Base-by-base conservation (phyloP, 257 asterid species). In the Orobanche coerulescens region DNA sequence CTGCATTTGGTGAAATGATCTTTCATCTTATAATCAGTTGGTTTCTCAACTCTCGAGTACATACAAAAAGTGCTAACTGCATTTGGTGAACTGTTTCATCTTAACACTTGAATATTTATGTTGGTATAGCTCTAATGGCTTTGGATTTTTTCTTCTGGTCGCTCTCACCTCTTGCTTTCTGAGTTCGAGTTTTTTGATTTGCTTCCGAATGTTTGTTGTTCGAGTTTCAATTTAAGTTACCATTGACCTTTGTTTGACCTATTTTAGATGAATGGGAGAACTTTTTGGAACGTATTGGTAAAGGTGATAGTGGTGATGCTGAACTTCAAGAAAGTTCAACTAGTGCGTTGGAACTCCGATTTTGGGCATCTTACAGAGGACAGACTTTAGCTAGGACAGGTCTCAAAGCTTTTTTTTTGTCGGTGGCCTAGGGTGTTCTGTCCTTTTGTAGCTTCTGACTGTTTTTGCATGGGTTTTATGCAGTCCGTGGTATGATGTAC, bases 401-500 rank as follows among this genome's bases (percentile, higher is more conserved):
- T 90, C 57, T 24, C 23, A 53, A 52, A 5, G n/a, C n/a, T n/a
- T 40, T 36, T 54, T 56, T 52, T 58, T 62, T 51, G 43, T 42
- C 1, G 20, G 14, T 46, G 43, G 19, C 43, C 15, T 52, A 42
- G 1, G 22, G 18, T 59, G 36, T 22, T 55, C 46, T 30, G 15
- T 24, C 23, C 51, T 60, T 5, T 6, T 37, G 20, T 16, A 1
- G 9, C 4, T 30, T 62, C 47, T 61, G 25, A 73, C 39, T 24
- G 34, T 49, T 50, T 46, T 61, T 20, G 40, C 43, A 66, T 66
- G 30, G 64, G 43, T 73, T 66, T 66, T 31, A 49, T 70, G 76
- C 82, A 90, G 97, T 91, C 61, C 90, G 97, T 34, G 97, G 97
- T 37, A 88, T 91, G 97, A 91, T 91, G 97, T 91, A 91, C 76